These are phyloP conservation scores for Erythrophleum fordii DNA, from an alignment of 306 rosid species.

Conservation along the genomic window DNA sequence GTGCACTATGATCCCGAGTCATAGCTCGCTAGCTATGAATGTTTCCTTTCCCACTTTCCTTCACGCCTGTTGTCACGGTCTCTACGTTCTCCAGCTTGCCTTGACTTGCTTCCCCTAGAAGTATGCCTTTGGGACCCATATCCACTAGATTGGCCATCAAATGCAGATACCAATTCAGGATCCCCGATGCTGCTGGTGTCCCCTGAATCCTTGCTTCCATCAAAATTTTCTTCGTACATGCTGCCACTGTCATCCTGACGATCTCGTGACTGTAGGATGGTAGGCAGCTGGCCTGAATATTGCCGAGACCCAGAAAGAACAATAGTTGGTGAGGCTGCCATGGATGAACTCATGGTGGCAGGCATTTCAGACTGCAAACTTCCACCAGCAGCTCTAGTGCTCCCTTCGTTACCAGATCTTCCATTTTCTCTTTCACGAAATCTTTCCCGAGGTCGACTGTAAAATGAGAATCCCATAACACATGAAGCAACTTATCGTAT, in stretches of 20 bases:
- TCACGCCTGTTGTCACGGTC: conserved; percentile 84
- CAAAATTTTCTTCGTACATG: conserved; percentile 77
- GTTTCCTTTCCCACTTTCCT: conserved; percentile 98
- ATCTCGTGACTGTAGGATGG: conserved; percentile 87
- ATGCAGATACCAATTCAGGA: conserved; percentile 74
- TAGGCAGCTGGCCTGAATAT: conserved; percentile 78
- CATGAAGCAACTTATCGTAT: neutral
- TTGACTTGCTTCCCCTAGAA: conserved; percentile 82
- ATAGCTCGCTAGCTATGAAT: conserved; percentile 43
- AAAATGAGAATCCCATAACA: conserved; percentile 30
- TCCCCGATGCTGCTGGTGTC: conserved; percentile 88
- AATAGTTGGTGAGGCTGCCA: conserved; percentile 59
- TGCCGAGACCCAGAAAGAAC: conserved; percentile 75
- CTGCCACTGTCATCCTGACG: conserved; percentile 79
- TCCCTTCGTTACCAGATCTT: conserved; percentile 76
- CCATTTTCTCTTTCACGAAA: conserved; percentile 94
- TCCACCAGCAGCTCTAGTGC: conserved; percentile 57
- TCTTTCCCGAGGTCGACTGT: conserved; percentile 88
- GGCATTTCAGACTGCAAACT: conserved; percentile 70
- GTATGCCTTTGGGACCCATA: conserved; percentile 84
- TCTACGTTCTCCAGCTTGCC: conserved; percentile 81
- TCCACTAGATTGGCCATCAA: conserved; percentile 74
- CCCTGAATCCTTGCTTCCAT: conserved; percentile 93
- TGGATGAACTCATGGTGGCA: conserved; percentile 56
- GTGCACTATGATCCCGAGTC: neutral